A percentile compares a stretch with the other conserved stretches of the same genome.
Evolutionary conservation across 208 protist genomes (phyloP).

Genomic region (Novymonas esmeraldas): DNA sequence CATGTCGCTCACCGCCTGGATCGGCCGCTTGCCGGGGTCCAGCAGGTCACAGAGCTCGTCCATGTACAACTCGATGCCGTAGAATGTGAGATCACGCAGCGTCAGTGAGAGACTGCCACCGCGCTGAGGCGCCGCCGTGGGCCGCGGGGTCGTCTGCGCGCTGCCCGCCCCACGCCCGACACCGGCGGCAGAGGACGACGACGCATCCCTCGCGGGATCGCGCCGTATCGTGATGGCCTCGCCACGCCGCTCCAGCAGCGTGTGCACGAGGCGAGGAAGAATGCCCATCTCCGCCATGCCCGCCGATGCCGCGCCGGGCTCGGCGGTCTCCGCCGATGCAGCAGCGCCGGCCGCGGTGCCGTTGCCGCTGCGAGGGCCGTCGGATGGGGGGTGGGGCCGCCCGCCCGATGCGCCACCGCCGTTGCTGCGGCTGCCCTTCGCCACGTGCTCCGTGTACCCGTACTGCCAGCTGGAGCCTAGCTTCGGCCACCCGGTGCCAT

Average conservation of each 20-base stretch:
- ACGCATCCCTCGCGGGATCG: constrained; percentile 13
- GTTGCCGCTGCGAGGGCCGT: constrained; percentile 1
- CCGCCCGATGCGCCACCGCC: constrained; percentile 6
- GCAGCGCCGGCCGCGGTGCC: neutral
- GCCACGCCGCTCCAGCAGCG: constrained; percentile 74
- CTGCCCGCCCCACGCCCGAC: neutral
- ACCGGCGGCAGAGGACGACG: constrained; percentile 1
- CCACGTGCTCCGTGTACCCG: constrained; percentile 10
- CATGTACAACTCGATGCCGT: constrained; percentile 88
- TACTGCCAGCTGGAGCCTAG: constrained; percentile 24
- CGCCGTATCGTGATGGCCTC: constrained; percentile 46
- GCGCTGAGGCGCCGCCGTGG: constrained; percentile 5
- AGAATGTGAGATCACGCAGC: constrained; percentile 74
- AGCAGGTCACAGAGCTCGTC: constrained; percentile 85
- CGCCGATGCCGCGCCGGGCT: neutral
- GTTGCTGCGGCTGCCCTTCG: neutral
- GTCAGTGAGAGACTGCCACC: constrained; percentile 41
- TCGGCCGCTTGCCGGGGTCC: constrained; percentile 69
- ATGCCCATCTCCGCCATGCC: constrained; percentile 64
- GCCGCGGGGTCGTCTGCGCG: constrained; percentile 5
- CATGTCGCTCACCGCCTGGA: constrained; percentile 65
- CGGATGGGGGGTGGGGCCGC: neutral
- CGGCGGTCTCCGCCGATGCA: neutral
- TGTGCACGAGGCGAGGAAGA: constrained; percentile 74
- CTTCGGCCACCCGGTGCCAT: constrained; percentile 18